Conservation (phyloP, 768 basidiomycete genomes). For the Tulasnella sp. region DNA sequence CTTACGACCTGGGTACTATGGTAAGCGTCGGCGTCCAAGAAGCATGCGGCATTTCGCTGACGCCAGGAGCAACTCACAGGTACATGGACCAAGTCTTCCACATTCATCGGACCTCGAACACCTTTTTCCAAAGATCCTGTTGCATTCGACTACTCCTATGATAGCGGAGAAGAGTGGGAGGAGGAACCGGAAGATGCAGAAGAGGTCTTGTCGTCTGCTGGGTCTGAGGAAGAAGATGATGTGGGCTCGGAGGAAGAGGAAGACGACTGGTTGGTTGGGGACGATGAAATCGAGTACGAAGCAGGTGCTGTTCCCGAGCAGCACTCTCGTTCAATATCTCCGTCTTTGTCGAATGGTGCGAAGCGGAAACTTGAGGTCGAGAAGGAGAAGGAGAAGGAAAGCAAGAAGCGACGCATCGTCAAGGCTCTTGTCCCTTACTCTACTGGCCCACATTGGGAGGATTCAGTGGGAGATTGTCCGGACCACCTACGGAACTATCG, state of each 20-base stretch:
- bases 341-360: neutral
- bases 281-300: slow-evolving; percentile 43
- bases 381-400: slow-evolving; percentile 33
- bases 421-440: slow-evolving; percentile 52
- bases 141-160: slow-evolving; percentile 78
- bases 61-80: slow-evolving; percentile 21
- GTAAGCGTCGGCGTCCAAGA: slow-evolving; percentile 27
- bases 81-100: slow-evolving; percentile 82
- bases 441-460: slow-evolving; percentile 76
- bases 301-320: slow-evolving; percentile 18
- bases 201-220: slow-evolving; percentile 45
- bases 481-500: slow-evolving; percentile 62
- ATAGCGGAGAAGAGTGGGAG: slow-evolving; percentile 96
- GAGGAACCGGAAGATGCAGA: slow-evolving; percentile 72
- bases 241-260: slow-evolving; percentile 61
- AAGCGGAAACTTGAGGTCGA: slow-evolving; percentile 49
- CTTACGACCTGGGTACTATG: slow-evolving; percentile 82
- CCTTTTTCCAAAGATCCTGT: slow-evolving; percentile 73
- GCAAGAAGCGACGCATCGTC: slow-evolving; percentile 66
- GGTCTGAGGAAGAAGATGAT: slow-evolving; percentile 45
- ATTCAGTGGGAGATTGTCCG: slow-evolving; percentile 59
- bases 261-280: slow-evolving; percentile 70
- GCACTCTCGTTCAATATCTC: slow-evolving; percentile 20
- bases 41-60: neutral
- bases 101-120: slow-evolving; percentile 64